These are phyloP conservation scores for Amborella trichopoda DNA, from an alignment of 164 flowering plant genomes.

Conservation along the genomic window DNA sequence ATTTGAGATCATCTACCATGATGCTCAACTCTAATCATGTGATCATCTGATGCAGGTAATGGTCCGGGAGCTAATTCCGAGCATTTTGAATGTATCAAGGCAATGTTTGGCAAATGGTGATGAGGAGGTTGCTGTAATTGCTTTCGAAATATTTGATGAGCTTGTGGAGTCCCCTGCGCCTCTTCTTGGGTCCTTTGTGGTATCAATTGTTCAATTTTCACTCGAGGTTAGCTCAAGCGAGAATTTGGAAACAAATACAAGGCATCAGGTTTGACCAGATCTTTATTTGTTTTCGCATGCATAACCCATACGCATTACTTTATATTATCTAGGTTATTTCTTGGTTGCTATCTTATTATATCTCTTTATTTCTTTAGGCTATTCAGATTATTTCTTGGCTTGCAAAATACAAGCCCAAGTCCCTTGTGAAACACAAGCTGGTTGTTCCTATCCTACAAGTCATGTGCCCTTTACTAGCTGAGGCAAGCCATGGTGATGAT, in stretches of 20 bases:
- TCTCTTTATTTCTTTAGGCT: constrained; percentile 42
- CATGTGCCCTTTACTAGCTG: constrained; percentile 89
- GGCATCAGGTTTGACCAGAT: constrained; percentile 66
- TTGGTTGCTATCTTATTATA: background rate
- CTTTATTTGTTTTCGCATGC: background rate
- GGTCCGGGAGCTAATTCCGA: constrained; percentile 87
- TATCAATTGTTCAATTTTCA: constrained; percentile 88
- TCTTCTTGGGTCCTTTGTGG: constrained; percentile 88
- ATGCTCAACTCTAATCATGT: too few species aligned
- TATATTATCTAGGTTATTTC: constrained; percentile 6
- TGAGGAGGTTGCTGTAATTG: constrained; percentile 86
- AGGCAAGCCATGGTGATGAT: constrained; percentile 52
- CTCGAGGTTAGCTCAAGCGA: constrained; percentile 92
- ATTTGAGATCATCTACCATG: too few species aligned
- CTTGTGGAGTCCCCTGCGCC: constrained; percentile 96
- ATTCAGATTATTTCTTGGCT: constrained; percentile 96
- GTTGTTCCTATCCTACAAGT: constrained; percentile 79
- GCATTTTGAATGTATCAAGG: constrained; percentile 80
- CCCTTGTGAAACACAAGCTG: constrained; percentile 85
- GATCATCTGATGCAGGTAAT: constrained; percentile 69
- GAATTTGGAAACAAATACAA: constrained; percentile 70
- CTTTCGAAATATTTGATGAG: constrained; percentile 98
- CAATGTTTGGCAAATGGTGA: constrained; percentile 87
- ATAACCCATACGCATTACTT: background rate
- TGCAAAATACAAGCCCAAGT: constrained; percentile 71